Conservation (phyloP, 2,329 filamentous ascomycete species). For the Aureobasidium sp. region DNA sequence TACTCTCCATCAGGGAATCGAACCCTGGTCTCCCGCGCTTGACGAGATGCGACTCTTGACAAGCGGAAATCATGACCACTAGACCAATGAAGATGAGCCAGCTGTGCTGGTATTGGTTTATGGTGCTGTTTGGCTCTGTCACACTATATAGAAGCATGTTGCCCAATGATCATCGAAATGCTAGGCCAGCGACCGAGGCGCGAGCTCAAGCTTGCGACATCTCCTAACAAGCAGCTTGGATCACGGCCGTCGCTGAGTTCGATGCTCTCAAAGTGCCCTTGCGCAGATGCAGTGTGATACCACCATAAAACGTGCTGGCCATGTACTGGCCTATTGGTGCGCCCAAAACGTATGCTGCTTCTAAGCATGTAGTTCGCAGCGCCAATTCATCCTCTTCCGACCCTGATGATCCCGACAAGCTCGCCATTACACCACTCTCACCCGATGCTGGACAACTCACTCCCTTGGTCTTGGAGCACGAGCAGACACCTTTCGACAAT, state of each 20-base stretch:
- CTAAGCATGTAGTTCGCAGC: slow-evolving; percentile 52
- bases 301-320: slow-evolving; percentile 23
- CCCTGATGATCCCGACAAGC: slow-evolving; percentile 42
- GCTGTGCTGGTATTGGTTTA: slow-evolving; percentile 1
- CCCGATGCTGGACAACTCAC: slow-evolving; percentile 10
- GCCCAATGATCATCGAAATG: not conserved
- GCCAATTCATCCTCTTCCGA: slow-evolving; percentile 51
- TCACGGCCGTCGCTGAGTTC: not conserved
- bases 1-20: slow-evolving; percentile 6
- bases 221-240: not conserved
- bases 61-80: slow-evolving; percentile 10
- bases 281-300: slow-evolving; percentile 14
- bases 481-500: not conserved
- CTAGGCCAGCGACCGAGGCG: not conserved
- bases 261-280: not conserved
- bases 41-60: slow-evolving; percentile 3
- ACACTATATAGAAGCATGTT: not conserved
- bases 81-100: slow-evolving; percentile 8
- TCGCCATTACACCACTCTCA: not conserved
- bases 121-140: not conserved
- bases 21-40: slow-evolving; percentile 9
- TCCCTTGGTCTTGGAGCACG: slow-evolving; percentile 7
- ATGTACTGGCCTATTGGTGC: slow-evolving; percentile 93
- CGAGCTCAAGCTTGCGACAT: not conserved
- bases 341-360: slow-evolving; percentile 74